These are phyloP conservation scores for barley (Hordeum vulgare) DNA, from an alignment of 176 grass and related monocot genomes.

Conservation along the genomic window DNA sequence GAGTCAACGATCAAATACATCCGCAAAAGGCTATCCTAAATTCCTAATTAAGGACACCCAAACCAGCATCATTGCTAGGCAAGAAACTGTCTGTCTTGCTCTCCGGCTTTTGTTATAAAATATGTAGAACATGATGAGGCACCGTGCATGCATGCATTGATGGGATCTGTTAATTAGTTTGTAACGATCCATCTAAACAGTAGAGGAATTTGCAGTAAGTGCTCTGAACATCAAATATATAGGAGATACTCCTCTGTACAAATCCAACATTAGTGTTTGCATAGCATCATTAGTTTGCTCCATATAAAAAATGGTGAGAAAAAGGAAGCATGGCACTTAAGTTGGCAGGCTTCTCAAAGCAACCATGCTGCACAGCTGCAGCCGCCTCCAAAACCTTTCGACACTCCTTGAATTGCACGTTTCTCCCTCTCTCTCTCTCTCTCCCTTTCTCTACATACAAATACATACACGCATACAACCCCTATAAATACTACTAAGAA, in stretches of 20 bases:
- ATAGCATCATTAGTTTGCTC: conserved; percentile 16
- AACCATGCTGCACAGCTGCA: conserved; percentile 38
- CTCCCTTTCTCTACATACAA: conserved; percentile 2
- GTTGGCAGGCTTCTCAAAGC: conserved; percentile 34
- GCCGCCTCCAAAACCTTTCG: conserved; percentile 37
- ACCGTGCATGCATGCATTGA: conserved; percentile 32
- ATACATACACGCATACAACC: conserved; percentile 17
- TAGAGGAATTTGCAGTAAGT: background rate
- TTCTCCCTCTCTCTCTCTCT: conserved; percentile 21
- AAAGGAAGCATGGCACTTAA: conserved; percentile 26
- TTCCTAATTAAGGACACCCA: background rate
- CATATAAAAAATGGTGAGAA: conserved; percentile 19
- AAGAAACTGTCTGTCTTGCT: conserved; percentile 12
- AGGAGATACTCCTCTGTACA: background rate
- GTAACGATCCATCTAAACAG: background rate
- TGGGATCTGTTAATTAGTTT: conserved; percentile 13
- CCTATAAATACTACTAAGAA: conserved; percentile 44
- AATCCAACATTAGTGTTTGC: conserved; percentile 31
- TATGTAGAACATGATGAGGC: conserved; percentile 27
- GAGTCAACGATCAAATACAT: conserved; percentile 25
- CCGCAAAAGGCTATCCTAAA: conserved; percentile 12
- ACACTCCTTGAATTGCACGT: conserved; percentile 41
- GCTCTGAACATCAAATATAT: conserved; percentile 7
- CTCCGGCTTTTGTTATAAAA: conserved; percentile 19
- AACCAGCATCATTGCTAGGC: conserved; percentile 23